A percentile compares a stretch with the other conserved stretches of the same genome.
phyloP scores from a whole-genome alignment of 2,329 filamentous ascomycete species.

The Exophiala spinifera region DNA sequence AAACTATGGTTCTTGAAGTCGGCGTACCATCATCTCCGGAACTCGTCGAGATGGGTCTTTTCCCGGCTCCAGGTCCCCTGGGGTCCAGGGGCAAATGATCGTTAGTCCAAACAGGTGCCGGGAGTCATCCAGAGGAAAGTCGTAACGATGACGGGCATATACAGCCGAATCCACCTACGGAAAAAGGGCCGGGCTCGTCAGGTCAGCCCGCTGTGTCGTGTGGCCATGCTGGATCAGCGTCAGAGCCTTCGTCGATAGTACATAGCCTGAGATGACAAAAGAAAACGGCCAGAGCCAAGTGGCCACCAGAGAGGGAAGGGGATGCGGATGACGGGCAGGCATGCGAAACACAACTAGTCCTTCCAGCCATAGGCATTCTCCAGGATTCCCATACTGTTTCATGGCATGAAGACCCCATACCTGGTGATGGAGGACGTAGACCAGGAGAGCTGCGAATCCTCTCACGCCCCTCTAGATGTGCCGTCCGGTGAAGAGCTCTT shows the following conservation, averaged over 20 bases:
- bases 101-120: slow-evolving; percentile 45
- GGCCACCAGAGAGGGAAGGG: no score
- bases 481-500: slow-evolving; percentile 41
- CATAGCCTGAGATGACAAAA: slow-evolving; percentile 49
- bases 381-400: slow-evolving; percentile 50
- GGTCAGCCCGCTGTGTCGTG: slow-evolving; percentile 39
- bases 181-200: slow-evolving; percentile 51
- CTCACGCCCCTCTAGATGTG: slow-evolving; percentile 63
- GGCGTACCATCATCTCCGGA: slow-evolving; percentile 26
- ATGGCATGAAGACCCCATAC: slow-evolving; percentile 59
- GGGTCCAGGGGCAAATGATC: slow-evolving; percentile 34
- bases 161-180: slow-evolving; percentile 42
- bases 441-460: slow-evolving; percentile 64
- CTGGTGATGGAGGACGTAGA: slow-evolving; percentile 63
- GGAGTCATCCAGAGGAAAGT: slow-evolving; percentile 52
- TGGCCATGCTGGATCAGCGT: slow-evolving; percentile 43
- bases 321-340: no score
- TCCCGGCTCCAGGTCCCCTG: slow-evolving; percentile 8
- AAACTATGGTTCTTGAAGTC: slow-evolving; percentile 51
- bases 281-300: no score
- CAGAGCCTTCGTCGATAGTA: slow-evolving; percentile 42
- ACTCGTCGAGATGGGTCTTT: no score
- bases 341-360: slow-evolving; percentile 57
- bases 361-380: slow-evolving; percentile 54
- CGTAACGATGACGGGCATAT: slow-evolving; percentile 41